Evolutionary conservation across 352 stramenopile genomes (phyloP).

Genomic region (Elongisporangium undulatum): DNA sequence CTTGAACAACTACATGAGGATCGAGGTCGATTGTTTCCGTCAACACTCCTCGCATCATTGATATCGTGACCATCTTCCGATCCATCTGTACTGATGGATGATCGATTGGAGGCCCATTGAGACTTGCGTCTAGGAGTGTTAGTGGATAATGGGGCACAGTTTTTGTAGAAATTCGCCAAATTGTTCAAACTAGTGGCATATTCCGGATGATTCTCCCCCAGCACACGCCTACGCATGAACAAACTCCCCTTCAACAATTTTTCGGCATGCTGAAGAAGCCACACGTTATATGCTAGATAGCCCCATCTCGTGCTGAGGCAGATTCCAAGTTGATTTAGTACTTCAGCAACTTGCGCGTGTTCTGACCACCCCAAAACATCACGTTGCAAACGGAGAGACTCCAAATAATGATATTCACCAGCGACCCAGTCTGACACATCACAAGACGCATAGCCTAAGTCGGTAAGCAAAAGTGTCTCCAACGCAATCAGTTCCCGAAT

Average conservation of each 20-base stretch:
- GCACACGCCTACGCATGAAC: slow-evolving; percentile 63
- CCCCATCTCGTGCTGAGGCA: slow-evolving; percentile 71
- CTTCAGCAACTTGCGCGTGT: slow-evolving; percentile 73
- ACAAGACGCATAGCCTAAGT: slow-evolving; percentile 73
- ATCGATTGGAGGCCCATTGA: background rate
- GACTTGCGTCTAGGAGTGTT: slow-evolving; percentile 7
- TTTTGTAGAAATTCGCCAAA: slow-evolving; percentile 84
- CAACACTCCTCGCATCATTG: background rate
- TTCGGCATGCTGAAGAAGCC: slow-evolving; percentile 72
- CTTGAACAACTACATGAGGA: slow-evolving; percentile 1
- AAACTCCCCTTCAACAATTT: slow-evolving; percentile 63
- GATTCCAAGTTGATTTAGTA: slow-evolving; percentile 78
- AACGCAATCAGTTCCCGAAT: slow-evolving; percentile 73
- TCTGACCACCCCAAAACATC: slow-evolving; percentile 74
- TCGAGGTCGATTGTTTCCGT: background rate
- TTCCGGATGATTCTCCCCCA: slow-evolving; percentile 70
- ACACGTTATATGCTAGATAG: slow-evolving; percentile 67
- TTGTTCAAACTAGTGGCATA: slow-evolving; percentile 84
- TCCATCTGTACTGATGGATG: slow-evolving; percentile 8
- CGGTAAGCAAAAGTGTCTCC: slow-evolving; percentile 67
- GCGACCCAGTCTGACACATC: slow-evolving; percentile 77
- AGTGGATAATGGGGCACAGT: slow-evolving; percentile 26
- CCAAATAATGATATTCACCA: slow-evolving; percentile 71
- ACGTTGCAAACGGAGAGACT: slow-evolving; percentile 69
- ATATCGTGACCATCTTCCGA: slow-evolving; percentile 11